Evolutionary conservation across 2,329 filamentous ascomycete genomes (phyloP).

Genomic region (Coleophoma crateriformis): DNA sequence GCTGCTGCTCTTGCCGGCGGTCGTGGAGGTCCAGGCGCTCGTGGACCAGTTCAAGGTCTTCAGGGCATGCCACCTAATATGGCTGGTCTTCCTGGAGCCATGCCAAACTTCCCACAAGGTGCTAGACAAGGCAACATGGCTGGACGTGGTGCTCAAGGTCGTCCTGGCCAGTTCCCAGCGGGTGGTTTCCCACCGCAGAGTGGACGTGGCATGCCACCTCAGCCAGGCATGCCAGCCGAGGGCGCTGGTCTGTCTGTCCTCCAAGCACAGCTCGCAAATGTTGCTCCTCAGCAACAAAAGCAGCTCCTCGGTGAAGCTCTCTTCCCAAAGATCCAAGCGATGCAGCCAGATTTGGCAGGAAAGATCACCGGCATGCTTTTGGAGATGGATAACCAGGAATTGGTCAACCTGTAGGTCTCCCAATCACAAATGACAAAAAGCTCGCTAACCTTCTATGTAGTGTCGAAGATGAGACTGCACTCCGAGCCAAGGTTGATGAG

Average conservation of each 20-base stretch:
- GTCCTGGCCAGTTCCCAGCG: constrained; percentile 26
- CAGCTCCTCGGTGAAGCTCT: constrained; percentile 96
- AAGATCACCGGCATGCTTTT: constrained; percentile 99
- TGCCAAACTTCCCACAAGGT: constrained; percentile 45
- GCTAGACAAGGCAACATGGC: constrained; percentile 38
- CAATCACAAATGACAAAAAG: neutral
- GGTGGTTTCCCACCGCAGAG: constrained; percentile 29
- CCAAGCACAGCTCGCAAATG: constrained; percentile 51
- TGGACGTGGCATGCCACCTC: constrained; percentile 28
- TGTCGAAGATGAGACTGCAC: constrained; percentile 81
- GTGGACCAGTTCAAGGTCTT: constrained; percentile 59
- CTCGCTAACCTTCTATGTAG: constrained; percentile 40
- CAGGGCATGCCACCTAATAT: constrained; percentile 71
- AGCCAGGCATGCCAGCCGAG: constrained; percentile 25
- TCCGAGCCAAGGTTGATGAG: constrained; percentile 95
- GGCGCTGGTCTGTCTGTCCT: constrained; percentile 33
- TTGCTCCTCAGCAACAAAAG: constrained; percentile 77
- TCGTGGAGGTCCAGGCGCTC: constrained; percentile 35
- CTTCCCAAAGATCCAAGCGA: constrained; percentile 95
- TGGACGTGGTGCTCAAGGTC: constrained; percentile 28
- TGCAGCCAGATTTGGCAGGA: constrained; percentile 92
- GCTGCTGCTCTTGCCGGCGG: constrained; percentile 43
- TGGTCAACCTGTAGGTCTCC: constrained; percentile 84
- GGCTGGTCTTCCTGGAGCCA: constrained; percentile 48
- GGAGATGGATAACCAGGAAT: constrained; percentile 96